Percentiles rank a stretch among this genome's conserved stretches.
Conservation (phyloP, 768 basidiomycete genomes). For the Hygrocybe coccinea region DNA sequence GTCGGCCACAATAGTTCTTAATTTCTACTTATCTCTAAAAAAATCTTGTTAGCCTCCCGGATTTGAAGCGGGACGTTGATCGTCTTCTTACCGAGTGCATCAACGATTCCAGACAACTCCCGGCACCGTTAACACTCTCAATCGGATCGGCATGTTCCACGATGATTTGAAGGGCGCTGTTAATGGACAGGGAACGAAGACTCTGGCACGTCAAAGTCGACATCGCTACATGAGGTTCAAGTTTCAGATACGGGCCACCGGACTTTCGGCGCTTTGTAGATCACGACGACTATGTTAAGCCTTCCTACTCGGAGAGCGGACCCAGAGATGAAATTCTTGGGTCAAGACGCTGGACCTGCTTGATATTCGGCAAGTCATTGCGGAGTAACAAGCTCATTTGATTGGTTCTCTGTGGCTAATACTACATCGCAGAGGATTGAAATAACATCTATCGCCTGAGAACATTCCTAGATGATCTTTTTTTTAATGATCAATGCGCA, state of each 20-base stretch:
- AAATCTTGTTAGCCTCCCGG: conserved; percentile 42
- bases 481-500: not conserved
- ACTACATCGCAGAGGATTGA: too few species aligned
- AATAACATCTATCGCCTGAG: too few species aligned
- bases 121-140: conserved; percentile 32
- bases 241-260: conserved; percentile 26
- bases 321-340: not conserved
- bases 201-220: conserved; percentile 30
- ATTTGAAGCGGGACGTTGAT: conserved; percentile 37
- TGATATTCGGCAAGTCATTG: conserved; percentile 29
- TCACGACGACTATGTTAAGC: not conserved
- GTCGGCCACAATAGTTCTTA: conserved; percentile 33
- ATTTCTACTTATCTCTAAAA: not conserved
- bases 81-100: conserved; percentile 34
- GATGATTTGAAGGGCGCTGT: conserved; percentile 22
- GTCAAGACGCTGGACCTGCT: conserved; percentile 13
- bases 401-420: not conserved
- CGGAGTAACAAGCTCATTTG: conserved; percentile 16
- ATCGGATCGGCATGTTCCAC: conserved; percentile 43
- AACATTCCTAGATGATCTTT: too few species aligned
- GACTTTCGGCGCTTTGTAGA: conserved; percentile 29
- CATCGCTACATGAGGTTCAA: conserved; percentile 28
- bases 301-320: not conserved
- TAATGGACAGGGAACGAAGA: conserved; percentile 21
- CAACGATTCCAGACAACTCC: conserved; percentile 36